Conservation (phyloP, 2,329 filamentous ascomycete genomes). For the Bipolaris gigantea region DNA sequence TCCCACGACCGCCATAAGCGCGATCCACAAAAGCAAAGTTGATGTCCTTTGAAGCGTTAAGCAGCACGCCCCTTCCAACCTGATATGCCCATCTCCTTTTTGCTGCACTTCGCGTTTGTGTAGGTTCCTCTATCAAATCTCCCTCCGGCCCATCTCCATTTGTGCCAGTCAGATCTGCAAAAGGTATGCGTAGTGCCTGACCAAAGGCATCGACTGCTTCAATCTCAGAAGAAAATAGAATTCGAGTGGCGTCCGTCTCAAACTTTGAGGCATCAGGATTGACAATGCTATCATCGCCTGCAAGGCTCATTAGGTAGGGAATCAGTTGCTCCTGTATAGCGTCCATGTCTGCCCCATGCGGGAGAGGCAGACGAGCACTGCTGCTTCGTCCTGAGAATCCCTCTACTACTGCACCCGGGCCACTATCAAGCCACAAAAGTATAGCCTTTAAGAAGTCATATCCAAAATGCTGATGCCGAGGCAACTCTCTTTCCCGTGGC, state of each 20-base stretch:
- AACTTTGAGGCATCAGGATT: conserved; percentile 63
- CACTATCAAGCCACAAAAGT: conserved; percentile 63
- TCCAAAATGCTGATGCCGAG: conserved; percentile 56
- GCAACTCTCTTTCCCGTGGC: conserved; percentile 38
- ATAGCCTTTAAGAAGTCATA: conserved; percentile 68
- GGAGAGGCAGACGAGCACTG: conserved; percentile 55
- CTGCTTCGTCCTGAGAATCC: conserved; percentile 57
- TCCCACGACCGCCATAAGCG: conserved; percentile 63
- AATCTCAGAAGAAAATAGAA: conserved; percentile 57
- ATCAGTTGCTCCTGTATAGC: conserved; percentile 61
- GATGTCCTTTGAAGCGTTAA: conserved; percentile 59
- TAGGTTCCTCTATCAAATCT: conserved; percentile 24
- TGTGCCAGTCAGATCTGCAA: conserved; percentile 53
- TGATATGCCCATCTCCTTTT: conserved; percentile 61
- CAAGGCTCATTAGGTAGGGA: conserved; percentile 60
- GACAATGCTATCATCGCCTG: conserved; percentile 54
- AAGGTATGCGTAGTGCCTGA: conserved; percentile 55
- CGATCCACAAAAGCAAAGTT: conserved; percentile 61
- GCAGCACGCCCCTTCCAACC: conserved; percentile 61
- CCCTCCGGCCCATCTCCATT: conserved; percentile 34
- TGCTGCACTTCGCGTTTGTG: conserved; percentile 51
- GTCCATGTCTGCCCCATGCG: conserved; percentile 52
- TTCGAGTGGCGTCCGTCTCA: conserved; percentile 56
- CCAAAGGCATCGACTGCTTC: conserved; percentile 61
- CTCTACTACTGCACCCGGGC: conserved; percentile 56